A percentile compares a stretch with the other conserved stretches of the same genome.
Evolutionary conservation across 2,329 filamentous ascomycete species (phyloP).

Genomic region (Macrophomina pseudophaseolina): DNA sequence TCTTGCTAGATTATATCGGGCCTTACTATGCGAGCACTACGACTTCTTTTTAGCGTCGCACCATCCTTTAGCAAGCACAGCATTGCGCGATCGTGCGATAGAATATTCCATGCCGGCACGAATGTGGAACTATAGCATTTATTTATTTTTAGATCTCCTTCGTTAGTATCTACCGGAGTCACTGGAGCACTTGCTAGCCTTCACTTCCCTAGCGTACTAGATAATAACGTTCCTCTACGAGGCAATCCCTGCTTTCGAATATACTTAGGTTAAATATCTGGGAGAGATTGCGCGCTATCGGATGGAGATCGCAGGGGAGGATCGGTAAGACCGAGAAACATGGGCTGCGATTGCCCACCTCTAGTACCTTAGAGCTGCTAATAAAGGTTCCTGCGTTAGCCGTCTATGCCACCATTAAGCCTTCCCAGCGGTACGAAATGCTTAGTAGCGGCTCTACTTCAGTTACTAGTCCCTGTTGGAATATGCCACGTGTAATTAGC

Average conservation of each 20-base stretch:
- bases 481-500: too few relatives aligned
- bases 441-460: slow-evolving; percentile 72
- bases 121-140: slow-evolving; percentile 94
- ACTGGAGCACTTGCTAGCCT: slow-evolving; percentile 86
- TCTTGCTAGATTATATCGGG: slow-evolving; percentile 79
- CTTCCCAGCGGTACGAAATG: slow-evolving; percentile 73
- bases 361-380: slow-evolving; percentile 85
- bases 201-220: slow-evolving; percentile 86
- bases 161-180: slow-evolving; percentile 72
- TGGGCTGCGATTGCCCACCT: slow-evolving; percentile 81
- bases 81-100: slow-evolving; percentile 69
- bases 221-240: slow-evolving; percentile 90
- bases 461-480: slow-evolving; percentile 60
- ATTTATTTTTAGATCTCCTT: slow-evolving; percentile 76
- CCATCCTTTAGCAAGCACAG: slow-evolving; percentile 76
- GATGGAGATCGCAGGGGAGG: slow-evolving; percentile 90
- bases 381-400: slow-evolving; percentile 75
- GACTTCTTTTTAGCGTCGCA: slow-evolving; percentile 79
- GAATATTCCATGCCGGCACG: slow-evolving; percentile 91
- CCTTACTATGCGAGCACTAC: slow-evolving; percentile 72
- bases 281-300: slow-evolving; percentile 84
- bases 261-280: slow-evolving; percentile 92
- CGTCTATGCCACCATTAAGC: slow-evolving; percentile 88
- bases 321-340: slow-evolving; percentile 73
- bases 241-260: slow-evolving; percentile 79